Conservation (phyloP, 768 basidiomycete species). For the Lactifluus pinguis region DNA sequence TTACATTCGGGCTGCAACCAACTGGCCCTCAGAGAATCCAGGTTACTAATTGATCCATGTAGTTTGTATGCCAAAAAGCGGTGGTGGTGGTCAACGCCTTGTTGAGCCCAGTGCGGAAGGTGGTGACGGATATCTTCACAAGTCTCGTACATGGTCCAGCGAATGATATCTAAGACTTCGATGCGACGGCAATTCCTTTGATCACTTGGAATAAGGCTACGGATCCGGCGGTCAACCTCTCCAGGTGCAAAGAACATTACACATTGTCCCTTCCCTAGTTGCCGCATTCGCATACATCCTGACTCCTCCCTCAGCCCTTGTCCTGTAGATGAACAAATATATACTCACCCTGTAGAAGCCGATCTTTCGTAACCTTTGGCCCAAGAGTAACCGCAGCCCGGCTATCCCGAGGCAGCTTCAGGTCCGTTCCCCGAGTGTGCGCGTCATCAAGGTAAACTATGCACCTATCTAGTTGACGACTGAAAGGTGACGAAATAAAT, state of each 20-base stretch:
- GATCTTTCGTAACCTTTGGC: slow-evolving; percentile 38
- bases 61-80: background rate
- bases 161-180: slow-evolving; percentile 5
- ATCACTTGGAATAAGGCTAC: background rate
- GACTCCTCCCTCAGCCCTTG: background rate
- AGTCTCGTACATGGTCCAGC: slow-evolving; percentile 16
- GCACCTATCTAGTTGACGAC: slow-evolving; percentile 26
- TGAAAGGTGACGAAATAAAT: slow-evolving; percentile 27
- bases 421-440: slow-evolving; percentile 44
- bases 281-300: background rate
- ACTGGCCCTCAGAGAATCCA: background rate
- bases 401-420: slow-evolving; percentile 36
- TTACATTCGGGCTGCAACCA: slow-evolving; percentile 12
- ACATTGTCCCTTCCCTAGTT: no score
- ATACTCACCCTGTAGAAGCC: slow-evolving; percentile 37
- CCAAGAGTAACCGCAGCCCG: slow-evolving; percentile 28
- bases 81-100: slow-evolving; percentile 5
- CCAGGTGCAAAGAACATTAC: background rate
- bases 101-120: background rate
- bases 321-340: background rate
- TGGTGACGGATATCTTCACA: slow-evolving; percentile 13
- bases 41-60: background rate
- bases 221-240: slow-evolving; percentile 11
- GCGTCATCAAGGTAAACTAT: slow-evolving; percentile 46
- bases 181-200: background rate